Evolutionary conservation across 2,329 filamentous ascomycete genomes (phyloP).

Genomic region (Nigrospora osmanthi): DNA sequence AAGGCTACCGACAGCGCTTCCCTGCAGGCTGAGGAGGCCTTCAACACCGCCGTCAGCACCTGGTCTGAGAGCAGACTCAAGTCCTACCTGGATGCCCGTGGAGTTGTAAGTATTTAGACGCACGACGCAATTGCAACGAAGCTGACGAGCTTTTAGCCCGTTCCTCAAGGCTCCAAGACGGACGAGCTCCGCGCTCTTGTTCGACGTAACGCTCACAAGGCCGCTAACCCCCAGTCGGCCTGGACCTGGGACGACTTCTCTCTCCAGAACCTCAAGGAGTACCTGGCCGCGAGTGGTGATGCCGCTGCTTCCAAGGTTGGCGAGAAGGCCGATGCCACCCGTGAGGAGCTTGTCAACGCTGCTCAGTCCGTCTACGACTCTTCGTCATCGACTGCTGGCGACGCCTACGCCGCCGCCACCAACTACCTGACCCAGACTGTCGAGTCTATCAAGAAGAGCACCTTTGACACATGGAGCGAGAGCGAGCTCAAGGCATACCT

Average conservation of each 20-base stretch:
- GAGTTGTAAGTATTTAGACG: constrained; percentile 32
- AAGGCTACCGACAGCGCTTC: constrained; percentile 64
- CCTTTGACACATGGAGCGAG: constrained; percentile 68
- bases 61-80: constrained; percentile 77
- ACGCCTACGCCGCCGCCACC: constrained; percentile 58
- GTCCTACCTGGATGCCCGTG: constrained; percentile 69
- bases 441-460: constrained; percentile 52
- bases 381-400: constrained; percentile 50
- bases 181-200: constrained; percentile 69
- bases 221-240: constrained; percentile 56
- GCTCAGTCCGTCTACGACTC: constrained; percentile 53
- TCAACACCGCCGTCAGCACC: constrained; percentile 49
- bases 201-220: constrained; percentile 66
- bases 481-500: constrained; percentile 72
- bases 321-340: constrained; percentile 56
- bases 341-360: constrained; percentile 65
- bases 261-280: constrained; percentile 59
- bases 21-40: constrained; percentile 56
- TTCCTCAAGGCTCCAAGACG: constrained; percentile 62
- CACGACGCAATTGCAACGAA: not conserved
- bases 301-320: constrained; percentile 49
- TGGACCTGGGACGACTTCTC: constrained; percentile 79
- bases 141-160: constrained; percentile 32
- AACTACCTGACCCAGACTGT: constrained; percentile 62
- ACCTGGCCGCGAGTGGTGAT: constrained; percentile 44